A percentile compares a stretch with the other conserved stretches of the same genome.
phyloP scores from a whole-genome alignment of 202 grass and related monocot genomes.

The Sporobolus alterniflorus region DNA sequence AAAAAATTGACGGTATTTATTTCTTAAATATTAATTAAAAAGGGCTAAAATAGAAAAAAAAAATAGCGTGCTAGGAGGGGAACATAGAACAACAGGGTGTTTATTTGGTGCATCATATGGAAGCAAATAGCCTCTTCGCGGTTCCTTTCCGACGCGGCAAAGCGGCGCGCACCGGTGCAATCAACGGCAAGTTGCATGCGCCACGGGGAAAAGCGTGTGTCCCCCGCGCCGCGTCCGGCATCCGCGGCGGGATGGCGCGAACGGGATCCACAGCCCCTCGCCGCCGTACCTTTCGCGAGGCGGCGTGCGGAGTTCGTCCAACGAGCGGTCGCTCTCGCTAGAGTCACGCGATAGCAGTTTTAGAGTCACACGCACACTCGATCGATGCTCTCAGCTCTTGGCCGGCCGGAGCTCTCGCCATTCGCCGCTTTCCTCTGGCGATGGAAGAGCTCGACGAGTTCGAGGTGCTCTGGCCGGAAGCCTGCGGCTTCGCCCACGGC shows the following conservation, averaged over 20 bases:
- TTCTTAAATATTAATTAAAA: too few relatives aligned
- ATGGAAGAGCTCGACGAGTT: slow-evolving; percentile 56
- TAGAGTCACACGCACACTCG: background rate
- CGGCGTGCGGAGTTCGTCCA: background rate
- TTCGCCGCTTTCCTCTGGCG: background rate
- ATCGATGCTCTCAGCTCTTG: background rate
- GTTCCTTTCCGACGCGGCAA: slow-evolving; percentile 37
- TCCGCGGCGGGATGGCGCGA: slow-evolving; percentile 27
- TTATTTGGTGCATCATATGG: background rate
- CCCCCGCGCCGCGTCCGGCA: slow-evolving; percentile 42
- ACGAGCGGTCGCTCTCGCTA: background rate
- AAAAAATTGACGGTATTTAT: too few relatives aligned
- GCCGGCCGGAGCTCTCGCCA: background rate
- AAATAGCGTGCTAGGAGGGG: too few relatives aligned
- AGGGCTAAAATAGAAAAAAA: too few relatives aligned
- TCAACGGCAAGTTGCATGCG: background rate
- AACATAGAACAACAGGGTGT: too few relatives aligned
- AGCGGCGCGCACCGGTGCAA: slow-evolving; percentile 1
- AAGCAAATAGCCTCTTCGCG: background rate
- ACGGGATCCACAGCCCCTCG: slow-evolving; percentile 5
- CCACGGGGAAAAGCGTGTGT: slow-evolving; percentile 1
- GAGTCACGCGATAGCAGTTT: background rate
- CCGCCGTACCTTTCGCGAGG: background rate
- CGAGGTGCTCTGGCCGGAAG: slow-evolving; percentile 58
- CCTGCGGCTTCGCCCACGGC: background rate